Base-by-base conservation (phyloP, 2,329 filamentous ascomycete genomes). In the Talaromyces funiculosus region DNA sequence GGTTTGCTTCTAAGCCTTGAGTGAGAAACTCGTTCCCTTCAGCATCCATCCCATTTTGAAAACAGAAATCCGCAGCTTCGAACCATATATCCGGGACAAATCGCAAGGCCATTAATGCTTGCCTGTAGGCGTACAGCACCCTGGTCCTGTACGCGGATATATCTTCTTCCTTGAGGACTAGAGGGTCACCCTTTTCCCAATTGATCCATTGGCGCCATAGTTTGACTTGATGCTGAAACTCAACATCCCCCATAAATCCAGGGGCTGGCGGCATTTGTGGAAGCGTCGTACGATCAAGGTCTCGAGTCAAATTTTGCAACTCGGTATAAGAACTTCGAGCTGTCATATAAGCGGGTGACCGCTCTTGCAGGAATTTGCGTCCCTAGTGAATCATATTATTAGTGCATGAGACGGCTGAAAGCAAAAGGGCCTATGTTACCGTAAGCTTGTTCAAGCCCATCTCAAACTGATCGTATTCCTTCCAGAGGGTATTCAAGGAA, bases 41-140 rank as follows among this genome's bases (percentile, higher is more conserved):
- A 47, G 85, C 77, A 38, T 84, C 81, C 66, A 92, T 78, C 47
- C 84, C 84, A 67, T 94, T 92, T 59, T 88, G 84, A 69, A 92
- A 92, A 73, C 90, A 96, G 85, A 93, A 97, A 65, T 96, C 90
- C 0, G 92, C 90, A 9, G 92, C 93, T 62, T 97, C 92, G 54
- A 92, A 92, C 94, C 94, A 99, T 67, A 97, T 87, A 71, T 96
- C 90, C 3, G 94, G 92, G 85, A 93, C 94, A 75, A 97, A 99
- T 55, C 92, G 87, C 59, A 99, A 79, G 3, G 92, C 88, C 89
- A 97, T 96, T 51, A 96, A 78, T 4, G 93, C 91, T 73, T 97
- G 93, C 73, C 92, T 94, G 80, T 96, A 97, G 64, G 90, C 88
- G 73, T 95, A 96, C 7, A 97, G 75, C 43, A 97, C 84, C 42